Evolutionary conservation across 2,329 filamentous ascomycete genomes (phyloP), one percentile per base, ranked within the genome.

Genomic region (Colletotrichum sp.): DNA sequence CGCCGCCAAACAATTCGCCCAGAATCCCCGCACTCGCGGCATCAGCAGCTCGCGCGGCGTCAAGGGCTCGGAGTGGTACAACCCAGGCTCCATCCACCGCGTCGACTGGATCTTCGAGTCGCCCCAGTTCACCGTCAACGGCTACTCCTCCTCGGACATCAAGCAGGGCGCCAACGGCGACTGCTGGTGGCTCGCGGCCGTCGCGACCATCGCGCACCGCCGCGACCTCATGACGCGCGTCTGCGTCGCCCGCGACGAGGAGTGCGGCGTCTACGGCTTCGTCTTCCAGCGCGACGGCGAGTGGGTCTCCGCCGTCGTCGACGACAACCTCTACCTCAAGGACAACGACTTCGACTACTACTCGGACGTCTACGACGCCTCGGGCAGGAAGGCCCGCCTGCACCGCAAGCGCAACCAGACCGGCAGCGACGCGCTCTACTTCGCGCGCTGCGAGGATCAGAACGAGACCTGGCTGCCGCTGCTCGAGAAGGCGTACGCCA

Each of bases 391-490:
- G 8, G 91, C 93, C 75, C 87, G 91, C 52, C 88, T 91, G 75
- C 92, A 93, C 78, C 91, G 89, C 55, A 90, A 89, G 75, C 87
- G 88, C 10, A 90, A 92, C 82, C 93, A 95, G 82, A 93, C 90
- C 0, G 93, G 93, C 6, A 94, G 92, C 0, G 88, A 92, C 70
- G 92, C 93, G 1, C 84, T 95, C 4, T 93, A 93, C 81, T 95
- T 95, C 83, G 92, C 93, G 6, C 91, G 92, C 78, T 95, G 93
- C 82, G 89, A 89, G 26, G 91, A 94, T 75, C 87, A 89, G 2
- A 94, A 95, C 80, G 93, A 95, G 82, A 95, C 93, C 0, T 95
- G 93, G 93, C 86, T 95, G 26, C 93, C 93, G 0, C 84, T 95
- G 63, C 88, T 95, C 3, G 93, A 95, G 79, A 95, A 95, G 81